phyloP scores from a whole-genome alignment of 495 filamentous ascomycete species.

The Pyrenula massariospora region DNA sequence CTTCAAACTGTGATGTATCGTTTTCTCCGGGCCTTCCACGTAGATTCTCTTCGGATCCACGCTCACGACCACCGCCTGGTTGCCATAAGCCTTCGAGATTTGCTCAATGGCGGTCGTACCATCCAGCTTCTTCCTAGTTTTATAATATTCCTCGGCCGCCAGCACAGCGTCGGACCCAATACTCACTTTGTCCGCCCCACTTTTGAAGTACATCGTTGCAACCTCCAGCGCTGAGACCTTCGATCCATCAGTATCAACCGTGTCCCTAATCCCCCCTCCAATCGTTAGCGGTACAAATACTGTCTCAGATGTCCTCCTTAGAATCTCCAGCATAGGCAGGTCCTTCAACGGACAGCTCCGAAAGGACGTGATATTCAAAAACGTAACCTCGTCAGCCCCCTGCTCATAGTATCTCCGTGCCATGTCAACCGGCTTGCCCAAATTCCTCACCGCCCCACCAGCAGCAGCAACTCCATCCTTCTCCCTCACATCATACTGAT shows the following conservation, averaged over 20 bases:
- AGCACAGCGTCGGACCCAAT: conserved; percentile 92
- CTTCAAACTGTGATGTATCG: conserved; percentile 64
- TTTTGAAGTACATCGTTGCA: conserved; percentile 94
- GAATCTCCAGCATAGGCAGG: conserved; percentile 88
- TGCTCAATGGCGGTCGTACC: conserved; percentile 88
- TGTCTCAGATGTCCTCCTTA: conserved; percentile 73
- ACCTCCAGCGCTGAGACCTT: conserved; percentile 79
- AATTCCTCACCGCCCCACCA: conserved; percentile 70
- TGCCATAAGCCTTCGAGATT: conserved; percentile 87
- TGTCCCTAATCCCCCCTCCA: conserved; percentile 88
- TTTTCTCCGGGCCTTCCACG: conserved; percentile 58
- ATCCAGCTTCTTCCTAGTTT: conserved; percentile 47
- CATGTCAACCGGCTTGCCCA: conserved; percentile 94
- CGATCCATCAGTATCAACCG: conserved; percentile 80
- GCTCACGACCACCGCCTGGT: conserved; percentile 92
- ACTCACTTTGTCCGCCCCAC: conserved; percentile 95
- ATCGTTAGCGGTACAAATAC: conserved; percentile 97
- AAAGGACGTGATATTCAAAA: conserved; percentile 97
- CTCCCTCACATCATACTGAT: conserved; percentile 99
- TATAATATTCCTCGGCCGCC: conserved; percentile 83
- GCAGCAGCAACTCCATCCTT: conserved; percentile 42
- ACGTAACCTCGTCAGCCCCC: conserved; percentile 92
- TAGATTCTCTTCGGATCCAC: conserved; percentile 90
- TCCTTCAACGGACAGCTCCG: conserved; percentile 86
- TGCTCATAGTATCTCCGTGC: conserved; percentile 90